A percentile compares a stretch with the other conserved stretches of the same genome.
Evolutionary conservation across 306 rosid genomes (phyloP).

Genomic region (Quercus wislizeni): DNA sequence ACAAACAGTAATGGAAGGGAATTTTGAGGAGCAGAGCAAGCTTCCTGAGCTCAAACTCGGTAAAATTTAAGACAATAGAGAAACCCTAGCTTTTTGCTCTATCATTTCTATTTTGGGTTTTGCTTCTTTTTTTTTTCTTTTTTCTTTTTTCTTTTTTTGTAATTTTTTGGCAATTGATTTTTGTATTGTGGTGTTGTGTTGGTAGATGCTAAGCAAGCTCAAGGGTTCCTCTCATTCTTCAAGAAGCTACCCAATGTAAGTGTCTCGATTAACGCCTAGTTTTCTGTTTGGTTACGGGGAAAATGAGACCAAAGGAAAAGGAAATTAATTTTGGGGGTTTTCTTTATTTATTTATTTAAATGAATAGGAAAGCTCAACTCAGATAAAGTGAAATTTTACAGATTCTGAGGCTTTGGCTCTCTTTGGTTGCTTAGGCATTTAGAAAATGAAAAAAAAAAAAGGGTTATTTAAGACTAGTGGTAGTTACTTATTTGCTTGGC

Average conservation of each 20-base stretch:
- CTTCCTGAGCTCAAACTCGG: conserved; percentile 95
- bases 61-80: neutral
- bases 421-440: neutral
- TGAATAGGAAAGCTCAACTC: neutral
- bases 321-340: neutral
- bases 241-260: conserved; percentile 76
- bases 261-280: conserved; percentile 3
- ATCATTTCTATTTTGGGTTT: neutral
- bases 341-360: neutral
- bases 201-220: conserved; percentile 90
- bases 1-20: conserved; percentile 50
- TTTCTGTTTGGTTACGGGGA: conserved; percentile 1
- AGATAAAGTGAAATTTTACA: neutral
- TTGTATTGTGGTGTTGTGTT: conserved; percentile 3
- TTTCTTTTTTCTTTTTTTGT: neutral
- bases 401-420: neutral
- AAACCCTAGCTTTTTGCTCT: conserved; percentile 8
- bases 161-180: neutral
- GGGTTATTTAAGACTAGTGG: neutral
- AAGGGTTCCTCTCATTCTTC: conserved; percentile 93
- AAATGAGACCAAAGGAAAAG: neutral
- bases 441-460: neutral
- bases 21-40: conserved; percentile 54
- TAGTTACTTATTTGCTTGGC: neutral
- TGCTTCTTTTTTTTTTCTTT: neutral